Percentiles rank a stretch among this genome's conserved stretches.
These are phyloP conservation scores for Oryza longistaminata DNA, from an alignment of 176 grass and related monocot genomes.

Conservation along the genomic window DNA sequence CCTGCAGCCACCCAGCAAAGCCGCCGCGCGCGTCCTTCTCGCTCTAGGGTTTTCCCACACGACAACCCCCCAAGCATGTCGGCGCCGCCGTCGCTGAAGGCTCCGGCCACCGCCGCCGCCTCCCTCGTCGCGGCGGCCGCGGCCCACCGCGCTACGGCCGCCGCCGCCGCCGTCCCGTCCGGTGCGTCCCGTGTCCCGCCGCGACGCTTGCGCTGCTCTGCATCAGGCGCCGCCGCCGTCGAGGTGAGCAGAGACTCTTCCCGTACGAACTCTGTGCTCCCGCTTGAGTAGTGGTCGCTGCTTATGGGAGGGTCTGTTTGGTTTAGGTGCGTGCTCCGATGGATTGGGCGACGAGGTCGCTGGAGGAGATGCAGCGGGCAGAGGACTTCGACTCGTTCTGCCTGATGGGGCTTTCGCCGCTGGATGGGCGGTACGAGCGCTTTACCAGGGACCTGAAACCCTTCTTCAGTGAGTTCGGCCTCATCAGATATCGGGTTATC, in stretches of 20 bases:
- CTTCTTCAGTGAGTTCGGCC: conserved; percentile 93
- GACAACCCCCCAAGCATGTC: conserved; percentile 24
- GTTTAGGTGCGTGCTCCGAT: conserved; percentile 38
- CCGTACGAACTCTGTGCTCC: neutral
- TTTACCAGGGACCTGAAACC: conserved; percentile 56
- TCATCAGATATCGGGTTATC: conserved; percentile 81
- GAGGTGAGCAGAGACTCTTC: conserved; percentile 24
- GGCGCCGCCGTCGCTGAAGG: conserved; percentile 31
- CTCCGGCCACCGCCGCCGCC: conserved; percentile 21
- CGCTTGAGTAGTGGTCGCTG: neutral
- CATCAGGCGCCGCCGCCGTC: neutral
- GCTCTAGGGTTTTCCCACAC: conserved; percentile 36
- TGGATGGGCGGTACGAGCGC: conserved; percentile 75
- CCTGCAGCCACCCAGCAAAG: neutral
- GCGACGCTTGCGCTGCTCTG: conserved; percentile 32
- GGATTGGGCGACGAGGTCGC: conserved; percentile 35
- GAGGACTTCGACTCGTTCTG: conserved; percentile 44
- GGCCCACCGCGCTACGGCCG: neutral
- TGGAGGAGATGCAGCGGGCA: conserved; percentile 39
- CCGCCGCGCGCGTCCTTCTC: neutral
- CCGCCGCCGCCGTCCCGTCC: neutral
- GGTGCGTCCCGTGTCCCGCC: neutral
- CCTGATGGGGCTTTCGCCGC: conserved; percentile 75
- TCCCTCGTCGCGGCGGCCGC: neutral
- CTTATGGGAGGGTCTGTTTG: conserved; percentile 8